These are phyloP conservation scores for Pseudogymnoascus destructans DNA, from an alignment of 2,329 filamentous ascomycete genomes.

Conservation along the genomic window DNA sequence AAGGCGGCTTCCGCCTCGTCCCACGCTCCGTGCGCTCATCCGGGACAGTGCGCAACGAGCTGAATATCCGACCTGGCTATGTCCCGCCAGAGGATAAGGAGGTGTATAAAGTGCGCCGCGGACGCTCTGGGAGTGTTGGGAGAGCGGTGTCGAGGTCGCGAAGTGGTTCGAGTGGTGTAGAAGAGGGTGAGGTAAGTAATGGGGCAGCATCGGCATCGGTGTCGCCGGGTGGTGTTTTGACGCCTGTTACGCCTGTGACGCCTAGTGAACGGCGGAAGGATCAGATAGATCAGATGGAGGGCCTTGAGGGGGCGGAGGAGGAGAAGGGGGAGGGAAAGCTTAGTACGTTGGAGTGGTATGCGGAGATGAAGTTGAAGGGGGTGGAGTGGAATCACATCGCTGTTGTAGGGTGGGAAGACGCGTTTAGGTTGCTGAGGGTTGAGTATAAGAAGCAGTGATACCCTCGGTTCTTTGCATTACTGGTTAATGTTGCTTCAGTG, in stretches of 20 bases:
- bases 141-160: not conserved
- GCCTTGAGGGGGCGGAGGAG: not conserved
- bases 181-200: not conserved
- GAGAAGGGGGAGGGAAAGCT: not conserved
- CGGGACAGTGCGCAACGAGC: slow-evolving; percentile 74
- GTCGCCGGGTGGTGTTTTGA: not conserved
- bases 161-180: not conserved
- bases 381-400: slow-evolving; percentile 37
- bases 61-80: slow-evolving; percentile 81
- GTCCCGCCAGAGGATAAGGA: slow-evolving; percentile 85
- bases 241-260: not conserved
- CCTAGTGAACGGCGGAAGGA: not conserved
- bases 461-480: not conserved
- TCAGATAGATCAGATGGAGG: not conserved
- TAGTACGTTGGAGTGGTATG: slow-evolving; percentile 40
- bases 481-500: not conserved
- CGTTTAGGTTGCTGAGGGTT: slow-evolving; percentile 6
- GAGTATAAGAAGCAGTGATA: slow-evolving; percentile 6
- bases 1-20: slow-evolving; percentile 67
- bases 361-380: slow-evolving; percentile 33
- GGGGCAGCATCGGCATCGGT: not conserved
- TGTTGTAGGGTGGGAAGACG: slow-evolving; percentile 32
- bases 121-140: not conserved
- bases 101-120: slow-evolving; percentile 66
- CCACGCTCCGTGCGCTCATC: slow-evolving; percentile 72